phyloP scores from a whole-genome alignment of 2,329 filamentous ascomycete genomes.

The Trichoderma koningiopsis region DNA sequence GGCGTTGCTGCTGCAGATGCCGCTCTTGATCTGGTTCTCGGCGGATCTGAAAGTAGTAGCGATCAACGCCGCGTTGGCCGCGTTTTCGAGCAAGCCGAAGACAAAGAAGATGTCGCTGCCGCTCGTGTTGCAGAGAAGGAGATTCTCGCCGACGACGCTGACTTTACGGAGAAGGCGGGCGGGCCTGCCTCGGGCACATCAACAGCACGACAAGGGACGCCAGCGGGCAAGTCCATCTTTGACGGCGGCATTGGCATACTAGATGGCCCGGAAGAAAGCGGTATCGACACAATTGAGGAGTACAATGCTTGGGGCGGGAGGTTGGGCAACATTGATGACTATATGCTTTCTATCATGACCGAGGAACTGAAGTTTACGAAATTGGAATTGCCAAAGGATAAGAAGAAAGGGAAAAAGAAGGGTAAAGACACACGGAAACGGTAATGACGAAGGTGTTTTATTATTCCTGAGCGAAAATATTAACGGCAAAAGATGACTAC shows the following conservation, averaged over 20 bases:
- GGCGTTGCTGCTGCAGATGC: constrained; percentile 73
- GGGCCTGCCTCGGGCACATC: constrained; percentile 50
- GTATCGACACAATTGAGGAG: constrained; percentile 48
- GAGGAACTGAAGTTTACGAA: constrained; percentile 60
- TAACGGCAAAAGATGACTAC: neutral
- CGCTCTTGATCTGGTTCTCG: constrained; percentile 84
- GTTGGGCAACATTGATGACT: constrained; percentile 70
- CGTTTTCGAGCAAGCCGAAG: constrained; percentile 86
- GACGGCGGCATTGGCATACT: constrained; percentile 36
- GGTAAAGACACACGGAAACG: constrained; percentile 60
- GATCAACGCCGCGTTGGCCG: constrained; percentile 66
- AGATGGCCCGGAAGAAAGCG: constrained; percentile 39
- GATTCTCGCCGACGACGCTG: constrained; percentile 80
- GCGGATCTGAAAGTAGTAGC: constrained; percentile 61
- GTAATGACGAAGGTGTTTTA: constrained; percentile 29
- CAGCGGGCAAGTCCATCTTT: constrained; percentile 43
- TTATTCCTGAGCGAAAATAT: neutral
- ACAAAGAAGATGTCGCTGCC: constrained; percentile 86
- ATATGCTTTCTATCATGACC: constrained; percentile 71
- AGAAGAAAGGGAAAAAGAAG: constrained; percentile 63
- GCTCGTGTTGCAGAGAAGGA: constrained; percentile 88
- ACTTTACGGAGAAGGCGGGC: constrained; percentile 71
- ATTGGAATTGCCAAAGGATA: constrained; percentile 65
- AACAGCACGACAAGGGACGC: constrained; percentile 55
- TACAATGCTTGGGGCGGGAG: constrained; percentile 60